Conservation (phyloP, 2,329 filamentous ascomycete genomes). For the Ascochyta rabiei region DNA sequence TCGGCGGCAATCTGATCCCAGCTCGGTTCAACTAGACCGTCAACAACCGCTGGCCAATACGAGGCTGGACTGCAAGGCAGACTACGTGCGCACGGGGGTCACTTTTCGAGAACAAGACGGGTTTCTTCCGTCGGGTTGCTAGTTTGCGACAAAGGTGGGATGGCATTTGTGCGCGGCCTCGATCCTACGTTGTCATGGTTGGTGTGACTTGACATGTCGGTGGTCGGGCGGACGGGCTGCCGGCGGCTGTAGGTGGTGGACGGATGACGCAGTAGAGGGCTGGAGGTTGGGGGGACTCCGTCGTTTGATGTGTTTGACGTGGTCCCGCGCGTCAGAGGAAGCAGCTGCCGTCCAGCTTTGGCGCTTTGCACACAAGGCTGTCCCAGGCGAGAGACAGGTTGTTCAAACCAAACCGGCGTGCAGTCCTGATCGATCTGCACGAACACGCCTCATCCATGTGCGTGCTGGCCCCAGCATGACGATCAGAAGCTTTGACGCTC, state of each 20-base stretch:
- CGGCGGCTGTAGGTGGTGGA: slow-evolving; percentile 11
- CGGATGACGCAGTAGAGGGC: slow-evolving; percentile 14
- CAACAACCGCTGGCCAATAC: neutral
- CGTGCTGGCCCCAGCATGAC: slow-evolving; percentile 30
- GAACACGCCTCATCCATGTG: slow-evolving; percentile 20
- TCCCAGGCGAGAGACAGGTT: slow-evolving; percentile 3
- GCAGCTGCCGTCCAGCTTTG: neutral
- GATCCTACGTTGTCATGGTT: slow-evolving; percentile 17
- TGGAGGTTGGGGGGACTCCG: neutral
- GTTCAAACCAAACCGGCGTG: neutral
- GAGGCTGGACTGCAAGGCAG: neutral
- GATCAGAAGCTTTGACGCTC: slow-evolving; percentile 36
- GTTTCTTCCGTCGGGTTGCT: slow-evolving; percentile 1
- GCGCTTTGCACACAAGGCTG: neutral
- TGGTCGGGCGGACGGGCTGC: slow-evolving; percentile 9
- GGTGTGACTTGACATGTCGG: slow-evolving; percentile 14
- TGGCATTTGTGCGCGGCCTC: slow-evolving; percentile 4
- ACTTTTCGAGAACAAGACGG: slow-evolving; percentile 5
- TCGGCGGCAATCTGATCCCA: too few relatives aligned
- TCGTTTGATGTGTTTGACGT: too few relatives aligned
- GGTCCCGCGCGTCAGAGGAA: slow-evolving; percentile 2
- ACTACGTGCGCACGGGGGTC: neutral
- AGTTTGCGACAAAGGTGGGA: slow-evolving; percentile 1
- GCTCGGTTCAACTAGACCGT: neutral
- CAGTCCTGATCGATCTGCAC: slow-evolving; percentile 30